Evolutionary conservation across 495 filamentous ascomycete species (phyloP).

Genomic region (Penicillium antarcticum): DNA sequence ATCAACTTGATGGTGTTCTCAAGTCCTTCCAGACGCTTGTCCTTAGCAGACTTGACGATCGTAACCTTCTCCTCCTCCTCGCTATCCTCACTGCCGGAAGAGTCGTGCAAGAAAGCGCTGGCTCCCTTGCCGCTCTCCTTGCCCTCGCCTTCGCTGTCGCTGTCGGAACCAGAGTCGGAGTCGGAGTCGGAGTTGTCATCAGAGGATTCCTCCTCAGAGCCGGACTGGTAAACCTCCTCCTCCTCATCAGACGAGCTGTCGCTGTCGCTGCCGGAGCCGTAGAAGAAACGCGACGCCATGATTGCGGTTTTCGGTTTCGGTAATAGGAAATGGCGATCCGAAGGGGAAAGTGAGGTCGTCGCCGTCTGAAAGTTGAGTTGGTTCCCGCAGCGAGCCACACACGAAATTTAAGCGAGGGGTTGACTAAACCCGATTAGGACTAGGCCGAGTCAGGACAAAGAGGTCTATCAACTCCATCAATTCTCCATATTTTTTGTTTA

Average conservation of each 20-base stretch:
- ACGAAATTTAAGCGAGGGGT: constrained; percentile 52
- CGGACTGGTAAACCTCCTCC: constrained; percentile 81
- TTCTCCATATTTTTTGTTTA: not conserved
- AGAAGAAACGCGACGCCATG: constrained; percentile 86
- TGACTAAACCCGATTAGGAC: constrained; percentile 40
- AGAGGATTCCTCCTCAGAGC: constrained; percentile 79
- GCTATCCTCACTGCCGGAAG: constrained; percentile 74
- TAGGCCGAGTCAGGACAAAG: constrained; percentile 11
- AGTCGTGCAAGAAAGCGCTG: constrained; percentile 76
- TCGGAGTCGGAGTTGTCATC: constrained; percentile 45
- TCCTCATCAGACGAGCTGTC: constrained; percentile 77
- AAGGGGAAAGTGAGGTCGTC: constrained; percentile 26
- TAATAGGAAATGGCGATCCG: constrained; percentile 21
- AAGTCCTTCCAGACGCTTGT: constrained; percentile 92
- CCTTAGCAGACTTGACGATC: constrained; percentile 92
- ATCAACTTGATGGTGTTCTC: constrained; percentile 85
- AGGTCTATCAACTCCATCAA: not conserved
- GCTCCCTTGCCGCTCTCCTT: constrained; percentile 63
- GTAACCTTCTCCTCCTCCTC: constrained; percentile 80
- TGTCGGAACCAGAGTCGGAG: constrained; percentile 31
- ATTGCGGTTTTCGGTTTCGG: constrained; percentile 25
- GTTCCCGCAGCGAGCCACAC: constrained; percentile 46
- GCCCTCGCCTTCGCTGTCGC: constrained; percentile 61
- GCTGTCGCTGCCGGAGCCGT: constrained; percentile 86
- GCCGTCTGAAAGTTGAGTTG: constrained; percentile 31